These are phyloP conservation scores for Amylocystis lapponica DNA, from an alignment of 768 basidiomycete genomes.

Conservation along the genomic window DNA sequence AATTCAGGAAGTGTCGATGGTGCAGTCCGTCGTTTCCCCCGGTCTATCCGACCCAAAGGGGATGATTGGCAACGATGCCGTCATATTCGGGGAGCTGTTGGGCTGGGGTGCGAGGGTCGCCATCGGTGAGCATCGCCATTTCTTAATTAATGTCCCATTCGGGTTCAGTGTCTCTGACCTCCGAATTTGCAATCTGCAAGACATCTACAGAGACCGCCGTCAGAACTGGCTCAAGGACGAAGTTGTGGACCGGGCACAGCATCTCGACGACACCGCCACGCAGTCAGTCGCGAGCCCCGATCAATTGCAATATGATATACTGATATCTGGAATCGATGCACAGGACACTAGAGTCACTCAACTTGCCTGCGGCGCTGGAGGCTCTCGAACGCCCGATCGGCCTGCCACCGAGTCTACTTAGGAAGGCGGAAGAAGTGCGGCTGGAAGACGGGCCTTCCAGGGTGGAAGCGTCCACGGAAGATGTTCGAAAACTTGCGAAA, in stretches of 20 bases:
- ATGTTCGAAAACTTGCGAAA: constrained; percentile 60
- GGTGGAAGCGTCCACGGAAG: constrained; percentile 67
- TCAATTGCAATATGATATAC: not conserved
- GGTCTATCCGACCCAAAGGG: constrained; percentile 53
- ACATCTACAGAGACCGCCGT: constrained; percentile 84
- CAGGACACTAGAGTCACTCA: constrained; percentile 64
- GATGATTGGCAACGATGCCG: constrained; percentile 44
- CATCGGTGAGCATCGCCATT: constrained; percentile 52
- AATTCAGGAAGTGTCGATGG: constrained; percentile 63
- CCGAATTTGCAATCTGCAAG: constrained; percentile 34
- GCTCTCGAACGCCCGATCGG: constrained; percentile 84
- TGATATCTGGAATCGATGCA: not conserved
- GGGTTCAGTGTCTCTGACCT: not conserved
- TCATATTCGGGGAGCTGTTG: constrained; percentile 71
- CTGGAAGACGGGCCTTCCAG: constrained; percentile 68
- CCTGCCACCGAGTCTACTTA: constrained; percentile 81
- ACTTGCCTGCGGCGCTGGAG: constrained; percentile 82
- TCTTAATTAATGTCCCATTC: constrained; percentile 1
- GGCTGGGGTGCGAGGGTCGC: constrained; percentile 88
- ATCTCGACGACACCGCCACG: constrained; percentile 55
- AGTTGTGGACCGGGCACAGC: constrained; percentile 52
- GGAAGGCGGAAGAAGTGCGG: constrained; percentile 81
- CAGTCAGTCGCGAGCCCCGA: constrained; percentile 34
- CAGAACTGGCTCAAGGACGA: constrained; percentile 64
- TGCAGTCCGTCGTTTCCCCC: constrained; percentile 48